Evolutionary conservation across 2,329 filamentous ascomycete genomes (phyloP).

Genomic region (Aspergillus melleus): DNA sequence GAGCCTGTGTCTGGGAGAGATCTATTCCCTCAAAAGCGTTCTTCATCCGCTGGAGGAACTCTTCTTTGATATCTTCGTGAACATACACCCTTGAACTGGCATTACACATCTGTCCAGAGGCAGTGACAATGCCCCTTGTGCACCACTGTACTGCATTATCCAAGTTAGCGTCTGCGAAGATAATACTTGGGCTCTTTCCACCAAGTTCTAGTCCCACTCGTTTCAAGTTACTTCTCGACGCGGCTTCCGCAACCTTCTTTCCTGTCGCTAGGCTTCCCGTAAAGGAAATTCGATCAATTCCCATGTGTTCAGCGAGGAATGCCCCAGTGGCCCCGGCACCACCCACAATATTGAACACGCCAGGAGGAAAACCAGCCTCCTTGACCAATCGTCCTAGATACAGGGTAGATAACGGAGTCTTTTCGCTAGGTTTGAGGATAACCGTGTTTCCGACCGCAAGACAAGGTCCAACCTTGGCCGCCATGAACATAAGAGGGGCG

Average conservation of each 20-base stretch:
- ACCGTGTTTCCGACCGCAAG: constrained; percentile 68
- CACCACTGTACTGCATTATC: constrained; percentile 18
- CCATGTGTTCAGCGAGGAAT: constrained; percentile 19
- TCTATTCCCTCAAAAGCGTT: not conserved
- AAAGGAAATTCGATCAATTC: constrained; percentile 24
- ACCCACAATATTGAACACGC: constrained; percentile 56
- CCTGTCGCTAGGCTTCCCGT: constrained; percentile 23
- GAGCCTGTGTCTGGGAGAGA: too few relatives aligned
- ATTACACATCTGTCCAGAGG: constrained; percentile 21
- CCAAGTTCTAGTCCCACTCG: constrained; percentile 21
- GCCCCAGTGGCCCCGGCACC: constrained; percentile 59
- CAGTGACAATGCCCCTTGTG: constrained; percentile 8
- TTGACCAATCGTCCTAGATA: constrained; percentile 36
- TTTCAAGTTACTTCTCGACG: constrained; percentile 22
- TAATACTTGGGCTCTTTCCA: constrained; percentile 18
- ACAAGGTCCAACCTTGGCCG: constrained; percentile 61
- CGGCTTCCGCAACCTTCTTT: constrained; percentile 15
- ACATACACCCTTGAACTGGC: constrained; percentile 21
- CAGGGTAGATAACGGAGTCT: constrained; percentile 43
- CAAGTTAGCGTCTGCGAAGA: constrained; percentile 24
- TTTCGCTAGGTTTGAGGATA: constrained; percentile 65
- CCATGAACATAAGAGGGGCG: constrained; percentile 40
- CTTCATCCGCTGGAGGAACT: not conserved
- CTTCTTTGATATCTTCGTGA: constrained; percentile 10
- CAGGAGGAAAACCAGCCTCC: constrained; percentile 54